Conservation (phyloP, 805 yeast species). For the Ogataea zsoltii region DNA sequence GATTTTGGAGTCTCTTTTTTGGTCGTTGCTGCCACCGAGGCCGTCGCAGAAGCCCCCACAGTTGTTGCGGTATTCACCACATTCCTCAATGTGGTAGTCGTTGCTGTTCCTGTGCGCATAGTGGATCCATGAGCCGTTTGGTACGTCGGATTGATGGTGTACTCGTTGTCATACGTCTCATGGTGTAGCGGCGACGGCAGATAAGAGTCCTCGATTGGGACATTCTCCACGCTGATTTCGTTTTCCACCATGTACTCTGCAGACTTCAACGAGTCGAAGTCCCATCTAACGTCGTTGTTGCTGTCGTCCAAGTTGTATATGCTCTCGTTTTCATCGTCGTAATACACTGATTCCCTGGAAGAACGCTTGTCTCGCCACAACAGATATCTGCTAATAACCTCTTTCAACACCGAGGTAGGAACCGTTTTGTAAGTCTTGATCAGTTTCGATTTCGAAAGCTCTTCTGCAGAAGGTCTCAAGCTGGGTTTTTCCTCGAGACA, state of each 20-base stretch:
- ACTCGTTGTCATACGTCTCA: slow-evolving; percentile 15
- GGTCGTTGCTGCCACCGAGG: slow-evolving; percentile 15
- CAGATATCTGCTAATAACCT: slow-evolving; percentile 70
- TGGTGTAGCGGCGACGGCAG: slow-evolving; percentile 7
- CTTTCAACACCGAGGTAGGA: slow-evolving; percentile 64
- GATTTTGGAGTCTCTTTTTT: slow-evolving; percentile 69
- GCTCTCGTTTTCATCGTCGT: slow-evolving; percentile 43
- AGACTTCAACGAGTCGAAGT: slow-evolving; percentile 78
- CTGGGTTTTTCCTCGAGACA: slow-evolving; percentile 93
- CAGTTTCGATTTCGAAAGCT: slow-evolving; percentile 71
- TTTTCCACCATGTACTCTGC: slow-evolving; percentile 73
- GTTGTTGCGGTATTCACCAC: slow-evolving; percentile 13
- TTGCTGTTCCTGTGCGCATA: slow-evolving; percentile 17
- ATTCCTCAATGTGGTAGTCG: slow-evolving; percentile 21
- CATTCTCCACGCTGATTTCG: slow-evolving; percentile 47
- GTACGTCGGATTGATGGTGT: slow-evolving; percentile 20
- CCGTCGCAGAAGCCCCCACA: not conserved
- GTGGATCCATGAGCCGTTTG: slow-evolving; percentile 18
- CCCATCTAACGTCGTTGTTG: slow-evolving; percentile 70
- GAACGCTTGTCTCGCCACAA: slow-evolving; percentile 72
- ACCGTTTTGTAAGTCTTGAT: slow-evolving; percentile 60
- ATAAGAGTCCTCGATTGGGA: slow-evolving; percentile 10
- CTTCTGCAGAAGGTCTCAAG: slow-evolving; percentile 87
- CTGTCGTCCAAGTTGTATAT: slow-evolving; percentile 25
- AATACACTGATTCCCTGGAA: slow-evolving; percentile 50